Evolutionary conservation across 108 stramenopile species (phyloP).

Genomic region (Cyclostephanos tholiformis): DNA sequence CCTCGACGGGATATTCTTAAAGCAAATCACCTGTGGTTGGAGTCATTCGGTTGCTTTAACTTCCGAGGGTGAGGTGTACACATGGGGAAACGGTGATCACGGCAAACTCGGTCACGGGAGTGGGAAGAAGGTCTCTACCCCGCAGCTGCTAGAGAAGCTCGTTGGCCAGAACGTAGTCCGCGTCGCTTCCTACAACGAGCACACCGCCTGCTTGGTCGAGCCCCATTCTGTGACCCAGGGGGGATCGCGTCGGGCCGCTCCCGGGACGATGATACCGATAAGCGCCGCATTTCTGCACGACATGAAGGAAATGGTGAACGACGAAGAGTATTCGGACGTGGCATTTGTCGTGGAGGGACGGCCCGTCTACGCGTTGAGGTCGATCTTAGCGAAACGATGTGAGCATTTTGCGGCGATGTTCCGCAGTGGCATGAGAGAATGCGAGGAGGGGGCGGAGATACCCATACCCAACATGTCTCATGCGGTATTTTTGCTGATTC

Average conservation of each 20-base stretch:
- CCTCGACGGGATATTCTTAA: constrained; percentile 68
- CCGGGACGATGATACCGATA: constrained; percentile 68
- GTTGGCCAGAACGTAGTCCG: constrained; percentile 86
- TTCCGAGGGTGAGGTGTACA: constrained; percentile 76
- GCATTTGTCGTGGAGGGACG: constrained; percentile 91
- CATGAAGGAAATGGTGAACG: constrained; percentile 88
- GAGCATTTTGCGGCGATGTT: constrained; percentile 97
- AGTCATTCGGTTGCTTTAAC: constrained; percentile 92
- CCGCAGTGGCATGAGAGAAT: constrained; percentile 91
- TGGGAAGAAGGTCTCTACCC: constrained; percentile 85
- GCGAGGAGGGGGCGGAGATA: constrained; percentile 61
- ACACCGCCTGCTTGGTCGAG: constrained; percentile 93
- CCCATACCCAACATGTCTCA: constrained; percentile 71
- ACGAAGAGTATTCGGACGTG: constrained; percentile 91
- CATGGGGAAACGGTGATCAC: constrained; percentile 85
- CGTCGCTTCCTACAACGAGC: constrained; percentile 97
- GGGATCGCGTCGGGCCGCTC: constrained; percentile 46
- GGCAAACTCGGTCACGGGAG: constrained; percentile 92
- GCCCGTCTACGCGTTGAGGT: constrained; percentile 88
- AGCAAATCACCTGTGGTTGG: constrained; percentile 95
- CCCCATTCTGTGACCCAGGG: constrained; percentile 65
- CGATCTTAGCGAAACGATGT: constrained; percentile 88
- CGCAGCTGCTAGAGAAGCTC: constrained; percentile 87
- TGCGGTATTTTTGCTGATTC: constrained; percentile 84
- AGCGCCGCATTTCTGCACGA: constrained; percentile 76